Evolutionary conservation across 2,329 filamentous ascomycete genomes (phyloP).

Genomic region (Sporothrix variecibatus): DNA sequence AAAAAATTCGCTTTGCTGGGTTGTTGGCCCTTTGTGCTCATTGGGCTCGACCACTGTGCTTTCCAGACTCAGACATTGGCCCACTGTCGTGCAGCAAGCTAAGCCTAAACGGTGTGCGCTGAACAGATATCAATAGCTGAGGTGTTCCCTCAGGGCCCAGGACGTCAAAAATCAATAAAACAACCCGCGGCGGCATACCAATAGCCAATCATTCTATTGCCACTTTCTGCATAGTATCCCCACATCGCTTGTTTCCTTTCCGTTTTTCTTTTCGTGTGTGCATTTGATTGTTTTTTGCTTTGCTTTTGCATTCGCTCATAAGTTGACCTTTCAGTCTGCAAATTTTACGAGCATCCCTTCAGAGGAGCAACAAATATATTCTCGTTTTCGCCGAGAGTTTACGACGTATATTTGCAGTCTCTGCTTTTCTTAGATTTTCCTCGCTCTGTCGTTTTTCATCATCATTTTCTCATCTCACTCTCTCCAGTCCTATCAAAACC

Average conservation of each 20-base stretch:
- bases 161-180: constrained; percentile 20
- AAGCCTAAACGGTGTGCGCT: neutral
- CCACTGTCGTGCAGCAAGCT: constrained; percentile 4
- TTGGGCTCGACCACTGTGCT: neutral
- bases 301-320: neutral
- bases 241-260: neutral
- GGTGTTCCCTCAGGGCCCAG: neutral
- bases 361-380: neutral
- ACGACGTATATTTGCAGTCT: too few species aligned
- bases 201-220: constrained; percentile 17
- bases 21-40: neutral
- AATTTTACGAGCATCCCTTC: neutral
- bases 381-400: neutral
- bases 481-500: constrained; percentile 3
- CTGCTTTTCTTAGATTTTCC: neutral
- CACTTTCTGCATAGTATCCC: neutral
- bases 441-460: neutral
- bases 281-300: neutral
- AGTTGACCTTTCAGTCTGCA: neutral
- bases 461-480: neutral
- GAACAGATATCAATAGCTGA: constrained; percentile 16
- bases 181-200: neutral
- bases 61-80: neutral
- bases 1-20: neutral
- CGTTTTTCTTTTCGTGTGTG: neutral